phyloP scores from a whole-genome alignment of 768 basidiomycete genomes.

The Phylloporus rhodoxanthus region DNA sequence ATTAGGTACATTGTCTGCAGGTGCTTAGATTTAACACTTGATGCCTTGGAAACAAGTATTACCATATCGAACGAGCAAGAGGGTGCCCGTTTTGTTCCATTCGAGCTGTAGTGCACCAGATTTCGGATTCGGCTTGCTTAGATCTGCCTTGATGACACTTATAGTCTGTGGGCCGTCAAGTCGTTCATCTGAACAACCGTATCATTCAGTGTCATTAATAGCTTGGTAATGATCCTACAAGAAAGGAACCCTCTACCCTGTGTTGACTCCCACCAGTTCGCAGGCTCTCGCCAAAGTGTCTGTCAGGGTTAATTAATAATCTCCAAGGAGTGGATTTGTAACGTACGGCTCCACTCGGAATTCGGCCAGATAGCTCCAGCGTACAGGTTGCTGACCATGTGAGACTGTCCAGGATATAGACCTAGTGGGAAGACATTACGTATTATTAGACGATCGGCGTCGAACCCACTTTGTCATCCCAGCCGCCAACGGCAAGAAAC shows the following conservation, averaged over 20 bases:
- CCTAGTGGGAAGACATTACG: conserved; percentile 33
- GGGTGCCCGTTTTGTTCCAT: conserved; percentile 74
- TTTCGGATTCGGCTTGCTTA: conserved; percentile 58
- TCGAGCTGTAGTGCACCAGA: conserved; percentile 67
- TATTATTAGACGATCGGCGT: neutral
- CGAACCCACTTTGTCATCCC: conserved; percentile 73
- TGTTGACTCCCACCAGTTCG: conserved; percentile 77
- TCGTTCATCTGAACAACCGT: conserved; percentile 52
- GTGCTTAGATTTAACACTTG: conserved; percentile 2
- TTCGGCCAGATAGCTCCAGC: conserved; percentile 55
- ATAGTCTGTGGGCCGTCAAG: conserved; percentile 52
- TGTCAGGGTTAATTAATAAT: conserved; percentile 27
- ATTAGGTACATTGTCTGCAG: conserved; percentile 55
- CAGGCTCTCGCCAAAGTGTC: conserved; percentile 83
- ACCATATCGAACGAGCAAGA: conserved; percentile 75
- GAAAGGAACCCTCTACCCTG: conserved; percentile 83
- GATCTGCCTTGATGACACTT: conserved; percentile 45
- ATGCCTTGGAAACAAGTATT: conserved; percentile 6
- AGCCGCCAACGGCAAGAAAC: conserved; percentile 78
- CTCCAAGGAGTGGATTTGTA: neutral
- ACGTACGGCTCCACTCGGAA: conserved; percentile 54
- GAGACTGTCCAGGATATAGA: conserved; percentile 68
- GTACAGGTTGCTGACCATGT: conserved; percentile 67
- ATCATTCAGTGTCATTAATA: conserved; percentile 1
- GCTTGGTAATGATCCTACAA: conserved; percentile 43